Conservation (phyloP, 805 yeast species). For the Pachysolen tannophilus region DNA sequence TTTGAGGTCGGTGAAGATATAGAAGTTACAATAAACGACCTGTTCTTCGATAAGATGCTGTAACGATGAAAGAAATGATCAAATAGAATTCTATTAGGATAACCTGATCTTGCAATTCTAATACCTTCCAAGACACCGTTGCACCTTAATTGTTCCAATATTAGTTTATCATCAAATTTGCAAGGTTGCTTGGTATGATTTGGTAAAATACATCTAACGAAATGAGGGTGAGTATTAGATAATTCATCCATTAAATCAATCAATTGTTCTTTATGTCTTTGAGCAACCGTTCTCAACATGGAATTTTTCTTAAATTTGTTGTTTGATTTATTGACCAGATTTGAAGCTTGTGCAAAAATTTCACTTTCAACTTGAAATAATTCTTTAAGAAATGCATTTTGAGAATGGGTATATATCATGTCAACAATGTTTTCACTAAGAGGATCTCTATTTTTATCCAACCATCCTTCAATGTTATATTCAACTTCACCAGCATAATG, state of each 20-base stretch:
- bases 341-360: neutral
- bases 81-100: constrained; percentile 85
- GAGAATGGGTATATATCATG: constrained; percentile 42
- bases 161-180: constrained; percentile 64
- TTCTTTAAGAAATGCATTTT: constrained; percentile 43
- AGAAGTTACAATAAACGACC: constrained; percentile 13
- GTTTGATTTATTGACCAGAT: constrained; percentile 16
- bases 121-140: constrained; percentile 98
- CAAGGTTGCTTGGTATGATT: constrained; percentile 67
- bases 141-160: constrained; percentile 84
- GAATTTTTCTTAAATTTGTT: constrained; percentile 19
- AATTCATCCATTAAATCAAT: constrained; percentile 63
- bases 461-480: constrained; percentile 86
- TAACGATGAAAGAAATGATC: constrained; percentile 74
- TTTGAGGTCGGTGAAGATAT: constrained; percentile 26
- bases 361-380: constrained; percentile 39
- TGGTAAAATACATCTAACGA: constrained; percentile 93
- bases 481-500: constrained; percentile 98
- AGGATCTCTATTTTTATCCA: constrained; percentile 92
- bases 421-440: constrained; percentile 66
- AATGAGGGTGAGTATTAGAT: constrained; percentile 83
- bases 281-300: constrained; percentile 72
- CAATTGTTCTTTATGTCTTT: constrained; percentile 83
- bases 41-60: constrained; percentile 51
- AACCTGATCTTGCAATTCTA: constrained; percentile 94